Evolutionary conservation across 257 asterid species (phyloP), one percentile per base, ranked within the genome.

Genomic region (Parsonsia alboflavescens): DNA sequence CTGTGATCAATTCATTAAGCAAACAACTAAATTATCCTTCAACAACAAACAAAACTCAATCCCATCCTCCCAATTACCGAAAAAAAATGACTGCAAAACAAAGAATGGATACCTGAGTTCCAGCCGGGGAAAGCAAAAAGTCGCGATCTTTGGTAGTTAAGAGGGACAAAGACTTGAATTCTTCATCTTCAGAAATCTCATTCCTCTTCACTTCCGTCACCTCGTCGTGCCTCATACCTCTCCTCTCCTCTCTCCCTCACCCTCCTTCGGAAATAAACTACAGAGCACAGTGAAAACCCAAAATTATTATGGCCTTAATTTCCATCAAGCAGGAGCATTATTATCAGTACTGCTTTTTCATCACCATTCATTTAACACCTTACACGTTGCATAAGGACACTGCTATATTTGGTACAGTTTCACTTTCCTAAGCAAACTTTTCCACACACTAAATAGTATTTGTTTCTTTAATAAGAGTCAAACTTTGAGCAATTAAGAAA

Each of bases 91-190:
- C n/a, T n/a, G n/a, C n/a, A 61, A 21, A 53, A 54, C 33, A n/a
- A 44, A 65, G 58, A 19, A 48, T 17, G 5, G 9, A 9, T 48
- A 87, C 96, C 92, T 78, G 86, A 74, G 81, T 50, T 77, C 88
- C 90, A 63, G 79, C 42, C n/a, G 90, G 79, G 49, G 92, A 80
- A 19, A 90, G 82, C 49, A 90, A 82, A 80, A 84, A 88, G 68
- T 86, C 88, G 30, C 84, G 82, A 80, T 85, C 82, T 70, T 88
- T 78, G 49, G 93, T 78, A 21, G 79, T 78, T 71, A 90, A 74
- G 75, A 90, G 81, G 28, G 87, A 84, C 69, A 70, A 58, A 75
- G 42, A 39, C 39, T 62, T 62, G 57, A 62, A 57, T n/a, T 77
- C 49, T 77, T 36, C 46, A 46, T 11, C 46, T 63, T 74, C 62